These are phyloP conservation scores for Fremontodendron californicum DNA, from an alignment of 345 rosid species.

Conservation along the genomic window DNA sequence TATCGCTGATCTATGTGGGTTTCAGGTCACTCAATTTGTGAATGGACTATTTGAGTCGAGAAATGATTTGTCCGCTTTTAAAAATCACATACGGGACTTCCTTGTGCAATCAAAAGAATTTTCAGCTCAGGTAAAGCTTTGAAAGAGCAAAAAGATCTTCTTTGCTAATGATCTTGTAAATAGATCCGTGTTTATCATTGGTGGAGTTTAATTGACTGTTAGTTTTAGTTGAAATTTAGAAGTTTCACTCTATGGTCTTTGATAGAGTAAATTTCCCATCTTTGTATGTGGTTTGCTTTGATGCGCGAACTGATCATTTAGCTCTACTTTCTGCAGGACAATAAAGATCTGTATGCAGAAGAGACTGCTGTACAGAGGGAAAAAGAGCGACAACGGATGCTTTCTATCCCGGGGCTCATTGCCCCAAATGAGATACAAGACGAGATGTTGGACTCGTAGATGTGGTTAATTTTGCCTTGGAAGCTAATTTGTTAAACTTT, in stretches of 20 bases:
- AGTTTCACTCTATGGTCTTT: not conserved
- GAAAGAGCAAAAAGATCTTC: not conserved
- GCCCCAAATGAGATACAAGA: constrained; percentile 77
- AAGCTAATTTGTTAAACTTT: constrained; percentile 29
- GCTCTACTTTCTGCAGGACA: constrained; percentile 43
- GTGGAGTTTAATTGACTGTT: not conserved
- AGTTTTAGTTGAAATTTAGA: not conserved
- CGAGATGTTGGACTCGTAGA: constrained; percentile 77
- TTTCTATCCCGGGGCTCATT: constrained; percentile 69
- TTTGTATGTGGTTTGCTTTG: not conserved
- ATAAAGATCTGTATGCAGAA: constrained; percentile 75
- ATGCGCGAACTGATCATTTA: not conserved
- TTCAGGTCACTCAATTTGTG: constrained; percentile 89
- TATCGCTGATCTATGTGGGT: constrained; percentile 14
- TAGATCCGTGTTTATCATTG: not conserved
- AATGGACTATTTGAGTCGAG: constrained; percentile 77
- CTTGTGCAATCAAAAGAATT: constrained; percentile 86
- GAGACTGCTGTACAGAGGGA: constrained; percentile 77
- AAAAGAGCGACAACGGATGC: constrained; percentile 68
- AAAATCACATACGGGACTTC: constrained; percentile 89
- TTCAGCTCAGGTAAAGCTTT: constrained; percentile 65
- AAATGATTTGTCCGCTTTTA: constrained; percentile 72
- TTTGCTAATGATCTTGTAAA: not conserved
- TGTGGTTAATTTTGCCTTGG: constrained; percentile 16
- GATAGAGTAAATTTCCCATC: not conserved